These are phyloP conservation scores for Haberlea rhodopensis DNA, from an alignment of 257 asterid species.

Conservation along the genomic window DNA sequence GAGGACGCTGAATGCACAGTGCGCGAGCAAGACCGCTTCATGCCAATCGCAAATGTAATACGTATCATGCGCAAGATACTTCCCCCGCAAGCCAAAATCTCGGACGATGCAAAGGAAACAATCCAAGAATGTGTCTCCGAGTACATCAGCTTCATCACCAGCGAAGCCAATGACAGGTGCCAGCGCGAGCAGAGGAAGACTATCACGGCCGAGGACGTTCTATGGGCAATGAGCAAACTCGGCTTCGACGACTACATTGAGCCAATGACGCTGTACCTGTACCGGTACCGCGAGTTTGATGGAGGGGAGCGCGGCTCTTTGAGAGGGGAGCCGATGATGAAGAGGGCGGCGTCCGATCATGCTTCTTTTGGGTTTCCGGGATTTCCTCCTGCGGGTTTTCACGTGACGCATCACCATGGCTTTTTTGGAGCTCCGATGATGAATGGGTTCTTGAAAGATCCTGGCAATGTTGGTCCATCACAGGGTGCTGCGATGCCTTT, in stretches of 20 bases:
- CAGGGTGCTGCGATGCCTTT: slow-evolving; percentile 29
- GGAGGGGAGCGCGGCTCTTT: slow-evolving; percentile 69
- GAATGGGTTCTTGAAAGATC: slow-evolving; percentile 53
- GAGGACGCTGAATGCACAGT: slow-evolving; percentile 61
- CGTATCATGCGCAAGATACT: slow-evolving; percentile 87
- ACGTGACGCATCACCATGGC: slow-evolving; percentile 51
- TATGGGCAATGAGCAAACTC: slow-evolving; percentile 97
- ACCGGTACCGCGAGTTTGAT: slow-evolving; percentile 71
- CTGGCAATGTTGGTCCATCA: slow-evolving; percentile 46
- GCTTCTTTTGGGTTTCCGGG: slow-evolving; percentile 33
- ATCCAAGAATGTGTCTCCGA: slow-evolving; percentile 94
- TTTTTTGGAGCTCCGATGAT: slow-evolving; percentile 42
- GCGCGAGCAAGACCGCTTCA: slow-evolving; percentile 94
- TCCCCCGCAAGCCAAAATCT: slow-evolving; percentile 83
- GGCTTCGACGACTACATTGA: slow-evolving; percentile 86
- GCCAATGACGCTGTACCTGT: slow-evolving; percentile 80
- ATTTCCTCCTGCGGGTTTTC: slow-evolving; percentile 36
- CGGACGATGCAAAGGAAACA: slow-evolving; percentile 93
- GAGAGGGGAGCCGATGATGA: slow-evolving; percentile 53
- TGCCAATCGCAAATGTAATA: slow-evolving; percentile 95
- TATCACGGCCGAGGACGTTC: slow-evolving; percentile 84
- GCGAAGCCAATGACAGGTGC: slow-evolving; percentile 94
- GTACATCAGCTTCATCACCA: slow-evolving; percentile 87
- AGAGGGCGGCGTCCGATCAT: slow-evolving; percentile 49
- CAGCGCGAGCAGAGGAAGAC: slow-evolving; percentile 95